Base-by-base conservation (phyloP, 2,329 filamentous ascomycete species). In the Polychaeton citri region DNA sequence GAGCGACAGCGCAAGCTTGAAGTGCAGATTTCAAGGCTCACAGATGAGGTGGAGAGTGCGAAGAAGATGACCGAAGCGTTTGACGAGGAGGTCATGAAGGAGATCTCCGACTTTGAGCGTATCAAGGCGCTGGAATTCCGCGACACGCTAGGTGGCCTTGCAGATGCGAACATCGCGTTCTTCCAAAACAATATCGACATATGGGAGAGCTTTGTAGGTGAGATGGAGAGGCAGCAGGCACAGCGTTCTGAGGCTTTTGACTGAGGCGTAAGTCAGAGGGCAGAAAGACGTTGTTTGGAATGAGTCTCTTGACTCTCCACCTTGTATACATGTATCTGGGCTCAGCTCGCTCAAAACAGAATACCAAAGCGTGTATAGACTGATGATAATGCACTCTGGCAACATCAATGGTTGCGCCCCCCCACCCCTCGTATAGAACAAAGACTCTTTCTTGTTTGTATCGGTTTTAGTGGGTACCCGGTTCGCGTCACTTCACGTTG, bases 101-200 rank as follows among this genome's bases (percentile, higher is more conserved):
- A 98, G 58, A 83, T 95, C 1, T 72, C 73, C 15, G 87, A 95
- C 55, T 98, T 98, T 62, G 90, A 98, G 63, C 74, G 87, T 38
- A 96, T 96, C 68, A 98, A 98, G 68, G 77, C 84, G 26, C 69
- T 83, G 30, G 88, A 98, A 66, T 92, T 98, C 61, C 83, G 84
- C 58, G 74, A 80, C 44, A 87, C 90, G 48, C 69, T 98, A 34
- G 85, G 84, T 2, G 77, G 75, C 2, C 61, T 98, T 33, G 85
- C 88, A 0, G 80, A 88, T 52, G 77, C 83, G 13, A 85, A 98
- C 57, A 76, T 93, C 28, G 73, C 76, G 8, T 96, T 95, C 58
- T 98, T 94, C 57, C 75, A 75, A 38, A 74, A 73, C 16, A 81
- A 85, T 4, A 75, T 81, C 34, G 76, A 79, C 36, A 81, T 82